Evolutionary conservation across 371 early-diverging fungal genomes (phyloP), one percentile per base, ranked within the genome.

Genomic region (Mucor velutinosus): DNA sequence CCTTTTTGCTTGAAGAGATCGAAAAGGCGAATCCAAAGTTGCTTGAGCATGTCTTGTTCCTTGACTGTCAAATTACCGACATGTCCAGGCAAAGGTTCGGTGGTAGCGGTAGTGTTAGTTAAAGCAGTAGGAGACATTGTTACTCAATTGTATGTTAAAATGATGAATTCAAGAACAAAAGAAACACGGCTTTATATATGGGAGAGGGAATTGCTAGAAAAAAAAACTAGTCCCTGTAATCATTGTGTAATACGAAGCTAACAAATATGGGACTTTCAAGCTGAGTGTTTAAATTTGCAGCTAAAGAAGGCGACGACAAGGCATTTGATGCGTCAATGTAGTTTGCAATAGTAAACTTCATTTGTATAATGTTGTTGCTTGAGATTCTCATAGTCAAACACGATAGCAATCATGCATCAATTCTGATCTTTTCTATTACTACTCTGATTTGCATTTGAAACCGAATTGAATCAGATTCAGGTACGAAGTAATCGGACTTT

Each of bases 11-110:
- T 80, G 64, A 79, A 77, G 74, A 85, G 77, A 43, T 80, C 76
- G 35, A 86, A 79, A 29, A 88, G 65, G 58, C 75, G 77, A 27
- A 61, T 64, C 87, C 88, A 90, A 58, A 89, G 43, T 59, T 88
- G 73, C 61, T 86, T 84, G 32, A 90, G 76, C 61, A 73, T 60
- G 21, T 78, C 80, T 27, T 74, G 78, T 70, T 90, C 86, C 32
- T 76, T 69, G 15, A 79, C 74, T 17, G 86, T 79, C 55, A 90
- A 72, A 55, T 83, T 76, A 47, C 81, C 81, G 61, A 81, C 76
- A 62, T 73, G 77, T 12, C 82, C 83, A 14, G 80, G 47, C 17
- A 70, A 62, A 33, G 62, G 59, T 23, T 58, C 62, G 43, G 61
- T 47, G 19, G 57, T 45, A 23, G 19, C 15, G 23, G 19, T 17